phyloP scores from a whole-genome alignment of 1,139 yeast genomes.

The Hemisphaericaspora lyxosophila region DNA sequence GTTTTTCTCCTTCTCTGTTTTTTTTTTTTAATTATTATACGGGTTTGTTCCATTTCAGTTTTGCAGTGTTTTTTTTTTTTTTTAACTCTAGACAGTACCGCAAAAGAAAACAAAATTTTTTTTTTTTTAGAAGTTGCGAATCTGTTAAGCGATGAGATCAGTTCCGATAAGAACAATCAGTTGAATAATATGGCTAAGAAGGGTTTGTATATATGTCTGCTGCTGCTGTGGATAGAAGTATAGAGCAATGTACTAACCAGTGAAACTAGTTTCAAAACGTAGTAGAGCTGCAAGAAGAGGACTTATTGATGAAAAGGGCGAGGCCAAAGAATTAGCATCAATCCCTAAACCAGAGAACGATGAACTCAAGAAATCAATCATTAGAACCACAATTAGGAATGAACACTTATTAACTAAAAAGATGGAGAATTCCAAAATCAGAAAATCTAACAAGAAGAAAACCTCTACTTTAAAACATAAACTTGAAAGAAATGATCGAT shows the following conservation, averaged over 20 bases:
- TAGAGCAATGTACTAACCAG: slow-evolving; percentile 16
- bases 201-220: neutral
- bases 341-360: slow-evolving; percentile 60
- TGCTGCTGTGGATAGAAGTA: neutral
- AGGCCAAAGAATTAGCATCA: slow-evolving; percentile 48
- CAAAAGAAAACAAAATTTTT: no score
- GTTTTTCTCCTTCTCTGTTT: no score
- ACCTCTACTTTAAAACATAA: slow-evolving; percentile 36
- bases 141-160: slow-evolving; percentile 4
- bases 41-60: no score
- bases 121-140: no score
- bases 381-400: slow-evolving; percentile 67
- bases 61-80: no score
- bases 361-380: slow-evolving; percentile 61
- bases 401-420: slow-evolving; percentile 61
- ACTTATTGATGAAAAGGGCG: slow-evolving; percentile 40
- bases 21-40: no score
- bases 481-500: slow-evolving; percentile 49
- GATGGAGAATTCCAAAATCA: slow-evolving; percentile 44
- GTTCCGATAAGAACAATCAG: neutral
- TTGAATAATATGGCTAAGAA: slow-evolving; percentile 5
- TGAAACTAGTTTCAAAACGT: slow-evolving; percentile 59
- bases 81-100: neutral
- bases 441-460: slow-evolving; percentile 31
- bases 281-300: slow-evolving; percentile 81